Base-by-base conservation (phyloP, 768 basidiomycete genomes). In the Suillus placidus region DNA sequence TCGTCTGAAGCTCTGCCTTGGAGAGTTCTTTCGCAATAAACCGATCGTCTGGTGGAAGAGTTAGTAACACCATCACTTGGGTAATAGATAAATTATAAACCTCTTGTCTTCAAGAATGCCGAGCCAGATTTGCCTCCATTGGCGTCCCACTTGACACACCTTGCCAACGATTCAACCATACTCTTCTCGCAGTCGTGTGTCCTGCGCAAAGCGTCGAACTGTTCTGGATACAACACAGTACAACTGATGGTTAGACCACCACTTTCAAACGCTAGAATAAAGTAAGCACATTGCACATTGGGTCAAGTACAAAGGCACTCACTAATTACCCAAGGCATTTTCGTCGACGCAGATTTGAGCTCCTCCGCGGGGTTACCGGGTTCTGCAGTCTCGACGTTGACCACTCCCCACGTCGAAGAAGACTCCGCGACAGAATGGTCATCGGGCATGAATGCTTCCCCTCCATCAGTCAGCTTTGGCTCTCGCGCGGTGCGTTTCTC, bases 1-100 rank as follows among this genome's bases (percentile, higher is more conserved):
- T 93, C 0, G 94, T 93, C 74, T 97, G 94, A 69, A 98, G 80
- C 73, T 99, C 97, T 37, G 92, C 84, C 64, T 87, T 85, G 0
- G 96, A 97, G 34, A 99, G 85, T 70, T 98, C 97, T 72, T 99
- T 99, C 40, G 97, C 94, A 69, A 99, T 97, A 83, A 99, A 99
- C 7, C 97, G 94, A 75, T 99, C 95, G 73, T 99, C 97, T 97
- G 64, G 51, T 32, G 30, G 16, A 47, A 55, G 55, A 16, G 52
- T 49, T 2, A 70, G 35, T 43, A 60, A 57, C 47, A 20, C 23
- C 49, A 18, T n/a, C 42, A 64, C 63, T 30, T 14, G 42, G 37
- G 18, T 10, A n/a, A 51, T 60, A 45, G 62, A 34, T 43, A 60
- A 23, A 65, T 12, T 10, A 69, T 82, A 47, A 66, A 94, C 96